Conservation (phyloP, 2,329 filamentous ascomycete genomes). For the Arthrinium phaeospermum region DNA sequence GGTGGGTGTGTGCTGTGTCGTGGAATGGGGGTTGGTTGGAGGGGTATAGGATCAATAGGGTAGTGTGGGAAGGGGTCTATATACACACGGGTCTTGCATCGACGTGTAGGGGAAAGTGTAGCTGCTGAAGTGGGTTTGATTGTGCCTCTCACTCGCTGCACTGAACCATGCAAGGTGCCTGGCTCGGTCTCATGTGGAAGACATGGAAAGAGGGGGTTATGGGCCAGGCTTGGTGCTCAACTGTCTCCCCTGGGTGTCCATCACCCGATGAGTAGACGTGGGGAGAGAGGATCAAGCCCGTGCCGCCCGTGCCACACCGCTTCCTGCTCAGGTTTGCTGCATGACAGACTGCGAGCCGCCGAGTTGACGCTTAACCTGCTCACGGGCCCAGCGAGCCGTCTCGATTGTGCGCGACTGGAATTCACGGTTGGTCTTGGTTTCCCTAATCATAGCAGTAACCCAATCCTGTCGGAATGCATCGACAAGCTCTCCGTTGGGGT, state of each 20-base stretch:
- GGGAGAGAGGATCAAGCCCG: slow-evolving; percentile 26
- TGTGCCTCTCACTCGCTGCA: slow-evolving; percentile 34
- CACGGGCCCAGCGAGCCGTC: slow-evolving; percentile 94
- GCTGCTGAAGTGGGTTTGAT: slow-evolving; percentile 23
- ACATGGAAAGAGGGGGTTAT: slow-evolving; percentile 33
- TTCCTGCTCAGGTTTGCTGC: slow-evolving; percentile 52
- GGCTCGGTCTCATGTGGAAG: slow-evolving; percentile 35
- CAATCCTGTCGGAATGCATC: slow-evolving; percentile 89
- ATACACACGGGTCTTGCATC: slow-evolving; percentile 38
- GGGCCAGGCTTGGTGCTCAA: slow-evolving; percentile 20
- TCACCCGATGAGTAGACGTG: slow-evolving; percentile 22
- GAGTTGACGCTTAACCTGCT: slow-evolving; percentile 93
- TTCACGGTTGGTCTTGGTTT: slow-evolving; percentile 88
- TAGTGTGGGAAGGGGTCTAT: slow-evolving; percentile 36
- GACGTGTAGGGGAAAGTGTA: slow-evolving; percentile 25
- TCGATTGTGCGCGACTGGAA: slow-evolving; percentile 86
- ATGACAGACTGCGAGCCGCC: slow-evolving; percentile 59
- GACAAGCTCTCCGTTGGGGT: slow-evolving; percentile 86
- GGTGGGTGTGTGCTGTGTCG: slow-evolving; percentile 22
- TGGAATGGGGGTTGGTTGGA: slow-evolving; percentile 28
- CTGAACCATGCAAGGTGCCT: slow-evolving; percentile 35
- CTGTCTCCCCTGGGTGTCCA: neutral
- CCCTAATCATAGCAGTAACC: slow-evolving; percentile 88
- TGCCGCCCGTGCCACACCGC: slow-evolving; percentile 4
- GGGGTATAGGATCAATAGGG: slow-evolving; percentile 41